Evolutionary conservation across 768 basidiomycete genomes (phyloP).

Genomic region (Suillus bovinus): DNA sequence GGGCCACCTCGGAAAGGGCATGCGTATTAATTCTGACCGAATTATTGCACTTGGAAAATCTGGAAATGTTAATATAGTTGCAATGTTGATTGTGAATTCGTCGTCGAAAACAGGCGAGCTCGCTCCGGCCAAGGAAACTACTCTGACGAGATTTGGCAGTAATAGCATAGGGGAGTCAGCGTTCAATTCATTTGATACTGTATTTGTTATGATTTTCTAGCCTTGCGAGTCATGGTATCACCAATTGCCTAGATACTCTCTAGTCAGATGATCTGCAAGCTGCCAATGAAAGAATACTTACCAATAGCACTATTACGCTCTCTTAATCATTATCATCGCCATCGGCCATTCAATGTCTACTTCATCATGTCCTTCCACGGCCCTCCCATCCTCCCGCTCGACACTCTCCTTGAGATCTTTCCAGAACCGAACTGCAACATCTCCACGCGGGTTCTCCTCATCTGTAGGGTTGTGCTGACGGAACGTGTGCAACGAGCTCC

Average conservation of each 20-base stretch:
- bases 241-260: not conserved
- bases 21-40: not conserved
- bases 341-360: slow-evolving; percentile 44
- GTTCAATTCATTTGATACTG: too few relatives aligned
- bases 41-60: not conserved
- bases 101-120: not conserved
- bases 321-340: slow-evolving; percentile 27
- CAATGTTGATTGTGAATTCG: not conserved
- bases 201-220: too few relatives aligned
- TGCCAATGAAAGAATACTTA: not conserved
- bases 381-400: slow-evolving; percentile 24
- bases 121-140: not conserved
- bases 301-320: not conserved
- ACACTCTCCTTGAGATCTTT: slow-evolving; percentile 47
- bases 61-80: not conserved
- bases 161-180: not conserved
- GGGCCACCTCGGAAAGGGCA: not conserved
- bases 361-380: slow-evolving; percentile 23
- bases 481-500: slow-evolving; percentile 69
- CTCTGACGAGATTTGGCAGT: not conserved
- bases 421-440: slow-evolving; percentile 68
- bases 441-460: slow-evolving; percentile 46
- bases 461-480: slow-evolving; percentile 65
- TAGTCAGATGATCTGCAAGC: not conserved
- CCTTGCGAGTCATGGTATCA: not conserved